A percentile compares a stretch with the other conserved stretches of the same genome.
These are phyloP conservation scores for Bondarzewia mesenterica DNA, from an alignment of 1,284 basidiomycete genomes.

Conservation along the genomic window DNA sequence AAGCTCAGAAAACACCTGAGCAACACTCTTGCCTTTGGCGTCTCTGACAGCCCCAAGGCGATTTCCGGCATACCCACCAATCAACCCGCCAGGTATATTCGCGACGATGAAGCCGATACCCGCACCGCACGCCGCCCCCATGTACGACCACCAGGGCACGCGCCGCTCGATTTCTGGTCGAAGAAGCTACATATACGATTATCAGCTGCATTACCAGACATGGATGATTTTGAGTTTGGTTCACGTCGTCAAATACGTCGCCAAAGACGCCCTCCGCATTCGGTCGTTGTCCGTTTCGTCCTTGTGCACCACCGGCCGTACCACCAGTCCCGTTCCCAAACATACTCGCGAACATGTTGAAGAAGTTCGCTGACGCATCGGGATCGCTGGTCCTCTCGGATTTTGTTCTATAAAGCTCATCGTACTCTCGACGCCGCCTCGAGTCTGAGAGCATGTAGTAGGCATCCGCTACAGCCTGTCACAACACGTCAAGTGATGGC, in stretches of 20 bases:
- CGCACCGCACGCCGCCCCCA: constrained; percentile 63
- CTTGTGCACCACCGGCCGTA: constrained; percentile 21
- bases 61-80: constrained; percentile 80
- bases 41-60: constrained; percentile 82
- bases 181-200: constrained; percentile 52
- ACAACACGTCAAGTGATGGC: background rate
- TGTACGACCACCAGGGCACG: constrained; percentile 68
- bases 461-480: constrained; percentile 84
- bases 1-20: constrained; percentile 81
- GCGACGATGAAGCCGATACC: constrained; percentile 84
- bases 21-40: constrained; percentile 89
- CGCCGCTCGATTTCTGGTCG: constrained; percentile 70
- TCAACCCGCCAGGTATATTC: constrained; percentile 76
- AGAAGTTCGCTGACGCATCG: constrained; percentile 65
- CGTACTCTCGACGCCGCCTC: constrained; percentile 76
- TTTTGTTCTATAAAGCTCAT: constrained; percentile 51
- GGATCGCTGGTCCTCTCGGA: constrained; percentile 53
- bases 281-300: constrained; percentile 42
- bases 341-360: constrained; percentile 68
- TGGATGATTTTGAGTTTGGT: constrained; percentile 16
- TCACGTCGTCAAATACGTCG: constrained; percentile 85
- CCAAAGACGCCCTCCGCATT: constrained; percentile 79
- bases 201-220: too few relatives aligned
- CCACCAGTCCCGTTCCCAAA: constrained; percentile 37
- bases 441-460: constrained; percentile 92